Evolutionary conservation across 768 basidiomycete species (phyloP), one percentile per base, ranked within the genome.

Genomic region (Epithele typhae): DNA sequence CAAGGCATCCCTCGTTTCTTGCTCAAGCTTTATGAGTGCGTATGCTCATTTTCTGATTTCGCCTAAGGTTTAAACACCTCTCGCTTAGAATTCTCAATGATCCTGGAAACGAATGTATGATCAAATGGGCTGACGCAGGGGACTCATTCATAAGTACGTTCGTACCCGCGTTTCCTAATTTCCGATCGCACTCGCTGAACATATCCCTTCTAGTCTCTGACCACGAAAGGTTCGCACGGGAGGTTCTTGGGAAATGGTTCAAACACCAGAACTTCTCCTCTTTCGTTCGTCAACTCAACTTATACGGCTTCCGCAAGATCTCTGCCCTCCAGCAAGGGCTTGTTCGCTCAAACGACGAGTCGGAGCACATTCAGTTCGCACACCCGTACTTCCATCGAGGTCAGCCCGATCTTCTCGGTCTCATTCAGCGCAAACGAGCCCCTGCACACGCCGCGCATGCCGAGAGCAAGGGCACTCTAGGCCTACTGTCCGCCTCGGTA

Each of bases 231-330:
- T 90, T 98, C 62, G 87, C 91, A 2, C 80, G 81, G 24, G 87
- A 95, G 64, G 79, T 96, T 25, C 79, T 98, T 3, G 91, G 91
- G 2, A 78, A 83, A 35, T 98, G 87, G 83, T 99, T 97, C 81
- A 99, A 99, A 64, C 96, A 98, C 69, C 83, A 87, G 52, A 96
- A 95, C 64, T 98, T 96, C 67, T 79, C 81, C 51, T 88, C 86
- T 22, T 96, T 96, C 58, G 92, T 94, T n/a, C 78, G 92, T 9
- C 92, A 96, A 61, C 75, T 94, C 52, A 96, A 94, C 74, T 92
- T 93, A 87, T 96, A 94, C 64, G 90, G 90, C 44, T 92, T 93
- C 64, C 88, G 89, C 75, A 87, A 88, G 71, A 90, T 97, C 36
- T 92, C 93, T 0, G 92, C 97, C 60, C 81, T 97, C 21, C 93